These are phyloP conservation scores for Alternaria infectoria DNA, from an alignment of 2,329 filamentous ascomycete genomes.

Conservation along the genomic window DNA sequence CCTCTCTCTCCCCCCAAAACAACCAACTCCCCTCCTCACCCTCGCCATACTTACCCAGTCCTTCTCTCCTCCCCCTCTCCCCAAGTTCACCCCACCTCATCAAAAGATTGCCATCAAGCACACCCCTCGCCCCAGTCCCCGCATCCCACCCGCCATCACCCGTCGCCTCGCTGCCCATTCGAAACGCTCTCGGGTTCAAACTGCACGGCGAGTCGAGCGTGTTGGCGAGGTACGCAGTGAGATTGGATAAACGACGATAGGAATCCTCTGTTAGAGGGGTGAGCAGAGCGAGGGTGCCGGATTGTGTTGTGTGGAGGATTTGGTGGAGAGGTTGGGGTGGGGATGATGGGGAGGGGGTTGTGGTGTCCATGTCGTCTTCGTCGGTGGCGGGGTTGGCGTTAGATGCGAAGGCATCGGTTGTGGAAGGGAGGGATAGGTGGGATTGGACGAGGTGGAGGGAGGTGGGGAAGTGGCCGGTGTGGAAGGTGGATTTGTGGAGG, in stretches of 20 bases:
- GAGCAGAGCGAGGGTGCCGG: constrained; percentile 78
- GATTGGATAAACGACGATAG: constrained; percentile 82
- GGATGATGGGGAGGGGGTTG: neutral
- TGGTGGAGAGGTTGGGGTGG: constrained; percentile 30
- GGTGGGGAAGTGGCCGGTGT: constrained; percentile 79
- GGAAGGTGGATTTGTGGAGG: constrained; percentile 86
- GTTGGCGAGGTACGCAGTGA: constrained; percentile 80
- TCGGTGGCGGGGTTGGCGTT: constrained; percentile 44
- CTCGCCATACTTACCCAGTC: constrained; percentile 74
- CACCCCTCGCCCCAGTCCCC: constrained; percentile 62
- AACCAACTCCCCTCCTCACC: constrained; percentile 68
- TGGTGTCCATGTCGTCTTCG: neutral
- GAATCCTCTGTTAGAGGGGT: constrained; percentile 78
- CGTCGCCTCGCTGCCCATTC: constrained; percentile 57
- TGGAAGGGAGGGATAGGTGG: constrained; percentile 57
- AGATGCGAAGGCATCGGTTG: constrained; percentile 30
- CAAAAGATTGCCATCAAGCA: constrained; percentile 81
- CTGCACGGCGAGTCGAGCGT: constrained; percentile 73
- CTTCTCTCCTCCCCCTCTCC: constrained; percentile 72
- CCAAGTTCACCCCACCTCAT: constrained; percentile 77
- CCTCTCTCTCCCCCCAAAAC: constrained; percentile 72
- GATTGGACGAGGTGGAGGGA: constrained; percentile 78
- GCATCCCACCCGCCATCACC: constrained; percentile 43
- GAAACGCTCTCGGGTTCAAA: constrained; percentile 73
- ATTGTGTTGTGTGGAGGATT: constrained; percentile 52